Evolutionary conservation across 352 stramenopile species (phyloP), one percentile per base, ranked within the genome.

Genomic region (Globisporangium lucens): DNA sequence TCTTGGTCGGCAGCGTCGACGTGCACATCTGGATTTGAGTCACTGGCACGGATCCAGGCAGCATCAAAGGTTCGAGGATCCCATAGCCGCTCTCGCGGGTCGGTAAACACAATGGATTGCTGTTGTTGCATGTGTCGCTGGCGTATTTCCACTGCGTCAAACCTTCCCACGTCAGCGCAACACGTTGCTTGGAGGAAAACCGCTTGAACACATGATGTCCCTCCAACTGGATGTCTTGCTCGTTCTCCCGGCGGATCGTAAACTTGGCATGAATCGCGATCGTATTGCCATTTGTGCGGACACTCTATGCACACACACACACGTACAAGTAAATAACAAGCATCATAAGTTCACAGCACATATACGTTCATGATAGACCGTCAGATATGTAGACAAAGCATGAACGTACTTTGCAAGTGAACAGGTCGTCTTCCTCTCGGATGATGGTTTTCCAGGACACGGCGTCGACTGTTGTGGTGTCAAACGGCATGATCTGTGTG

Each of bases 11-110:
- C 47, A 67, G 24, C 27, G 61, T 60, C 36, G 63, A 49, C n/a
- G 43, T 35, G 38, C 38, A 63, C 4, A 63, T 24, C 24, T 56
- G 27, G 29, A 59, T 38, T 9, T 68, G 56, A 1, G 53, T 68
- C 38, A 63, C 53, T 1, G 43, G 41, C 20, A 49, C 47, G 4
- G 38, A 13, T 2, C 53, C 53, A 13, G 30, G 52, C 27, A 58
- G 15, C 15, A 58, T n/a, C 17, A 57, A 38, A 0, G 63, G 53
- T 22, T 68, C 35, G 0, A 68, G n/a, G n/a, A 62, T 24, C 12
- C 53, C 63, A 29, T 33, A 68, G n/a, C 63, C 63, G 6, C 52
- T 68, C 38, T 68, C 63, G 20, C 63, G 63, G 4, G 63, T 63
- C 22, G 63, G 63, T 10, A 63, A 36, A 17, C 55, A 63, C 2